Conservation (phyloP, 257 asterid genomes). For the Lycium barbarum region DNA sequence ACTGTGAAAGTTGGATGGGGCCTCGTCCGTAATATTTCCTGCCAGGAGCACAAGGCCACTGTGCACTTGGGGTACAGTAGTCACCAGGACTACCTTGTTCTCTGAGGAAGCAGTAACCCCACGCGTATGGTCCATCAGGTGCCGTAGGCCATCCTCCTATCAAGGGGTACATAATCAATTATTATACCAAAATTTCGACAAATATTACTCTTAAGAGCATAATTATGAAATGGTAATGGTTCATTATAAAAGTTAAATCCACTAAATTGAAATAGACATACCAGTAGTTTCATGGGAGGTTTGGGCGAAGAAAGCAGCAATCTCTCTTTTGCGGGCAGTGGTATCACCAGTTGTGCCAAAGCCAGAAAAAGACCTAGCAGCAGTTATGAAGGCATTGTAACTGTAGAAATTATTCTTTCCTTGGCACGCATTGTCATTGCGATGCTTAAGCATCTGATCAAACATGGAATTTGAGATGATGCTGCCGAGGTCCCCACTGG, state of each 20-base stretch:
- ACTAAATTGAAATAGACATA: neutral
- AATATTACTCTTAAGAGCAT: neutral
- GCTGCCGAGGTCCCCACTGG: neutral
- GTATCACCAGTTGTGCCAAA: constrained; percentile 43
- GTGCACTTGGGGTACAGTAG: too few species aligned
- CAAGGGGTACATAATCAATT: neutral
- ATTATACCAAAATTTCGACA: too few species aligned
- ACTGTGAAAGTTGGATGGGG: too few species aligned
- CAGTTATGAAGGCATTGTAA: constrained; percentile 42
- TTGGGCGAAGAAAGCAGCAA: constrained; percentile 46
- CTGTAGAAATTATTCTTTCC: constrained; percentile 40
- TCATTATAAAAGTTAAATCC: neutral
- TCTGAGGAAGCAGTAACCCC: constrained; percentile 46
- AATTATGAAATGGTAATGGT: neutral
- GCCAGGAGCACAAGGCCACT: too few species aligned
- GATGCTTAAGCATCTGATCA: constrained; percentile 34
- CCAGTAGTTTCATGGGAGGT: constrained; percentile 43
- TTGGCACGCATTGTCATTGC: constrained; percentile 39
- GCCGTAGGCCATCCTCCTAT: constrained; percentile 46
- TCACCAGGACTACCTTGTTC: constrained; percentile 11
- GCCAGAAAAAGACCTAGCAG: constrained; percentile 35
- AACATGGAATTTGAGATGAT: constrained; percentile 27
- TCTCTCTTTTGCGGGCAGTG: constrained; percentile 38
- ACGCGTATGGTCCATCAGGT: constrained; percentile 48
- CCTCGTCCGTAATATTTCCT: too few species aligned